Percentiles rank a stretch among this genome's conserved stretches.
These are phyloP conservation scores for Mollisiaceae sp. DNA, from an alignment of 2,329 filamentous ascomycete genomes.

Conservation along the genomic window DNA sequence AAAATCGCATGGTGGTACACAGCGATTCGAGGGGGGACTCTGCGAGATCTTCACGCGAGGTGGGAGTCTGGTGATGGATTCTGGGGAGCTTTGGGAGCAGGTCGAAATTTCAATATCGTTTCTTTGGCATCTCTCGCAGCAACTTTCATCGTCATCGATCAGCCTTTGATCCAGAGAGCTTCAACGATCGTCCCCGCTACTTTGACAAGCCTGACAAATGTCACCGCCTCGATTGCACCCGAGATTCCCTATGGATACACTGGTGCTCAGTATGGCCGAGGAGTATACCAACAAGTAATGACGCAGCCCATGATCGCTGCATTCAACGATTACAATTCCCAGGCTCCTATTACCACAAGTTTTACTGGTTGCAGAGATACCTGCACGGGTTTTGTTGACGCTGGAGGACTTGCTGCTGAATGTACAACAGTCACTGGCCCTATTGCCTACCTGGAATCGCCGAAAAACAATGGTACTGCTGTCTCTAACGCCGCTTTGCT, in stretches of 20 bases:
- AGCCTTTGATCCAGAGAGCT: slow-evolving; percentile 29
- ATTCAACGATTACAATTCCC: slow-evolving; percentile 20
- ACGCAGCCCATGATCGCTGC: slow-evolving; percentile 19
- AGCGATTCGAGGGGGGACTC: slow-evolving; percentile 19
- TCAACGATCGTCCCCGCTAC: slow-evolving; percentile 18
- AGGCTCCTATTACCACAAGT: slow-evolving; percentile 16
- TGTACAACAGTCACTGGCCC: slow-evolving; percentile 15
- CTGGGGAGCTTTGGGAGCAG: slow-evolving; percentile 23
- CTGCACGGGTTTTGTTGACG: slow-evolving; percentile 19
- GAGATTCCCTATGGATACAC: slow-evolving; percentile 26
- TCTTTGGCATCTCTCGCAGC: slow-evolving; percentile 22
- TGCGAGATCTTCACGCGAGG: slow-evolving; percentile 17
- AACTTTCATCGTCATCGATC: slow-evolving; percentile 24
- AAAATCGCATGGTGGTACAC: slow-evolving; percentile 27
- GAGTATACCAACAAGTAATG: slow-evolving; percentile 13
- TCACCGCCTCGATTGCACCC: slow-evolving; percentile 19
- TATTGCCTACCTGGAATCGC: not conserved
- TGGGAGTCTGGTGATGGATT: slow-evolving; percentile 25
- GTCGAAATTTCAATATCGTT: slow-evolving; percentile 23
- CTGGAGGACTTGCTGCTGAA: slow-evolving; percentile 19
- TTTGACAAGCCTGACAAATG: not conserved
- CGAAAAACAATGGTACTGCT: not conserved
- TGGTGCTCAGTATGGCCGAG: slow-evolving; percentile 14
- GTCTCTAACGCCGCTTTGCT: not conserved
- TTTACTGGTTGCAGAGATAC: slow-evolving; percentile 20